Evolutionary conservation across 495 filamentous ascomycete genomes (phyloP).

Genomic region (Neurospora cerealis): DNA sequence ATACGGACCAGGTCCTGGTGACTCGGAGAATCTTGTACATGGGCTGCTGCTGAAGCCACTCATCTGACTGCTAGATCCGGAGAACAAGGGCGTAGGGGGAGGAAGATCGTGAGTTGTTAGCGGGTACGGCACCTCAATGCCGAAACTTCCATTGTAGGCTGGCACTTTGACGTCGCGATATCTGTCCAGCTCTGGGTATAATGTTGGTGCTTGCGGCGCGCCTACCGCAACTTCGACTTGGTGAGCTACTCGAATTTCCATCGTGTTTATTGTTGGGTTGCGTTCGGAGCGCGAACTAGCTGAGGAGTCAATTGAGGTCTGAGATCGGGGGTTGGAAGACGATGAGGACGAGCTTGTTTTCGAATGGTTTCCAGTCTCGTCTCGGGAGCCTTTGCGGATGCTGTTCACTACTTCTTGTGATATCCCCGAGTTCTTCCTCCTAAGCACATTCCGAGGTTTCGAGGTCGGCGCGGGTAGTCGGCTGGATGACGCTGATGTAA

Average conservation of each 20-base stretch:
- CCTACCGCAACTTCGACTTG: constrained; percentile 23
- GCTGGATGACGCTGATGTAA: constrained; percentile 7
- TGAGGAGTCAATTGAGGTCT: constrained; percentile 18
- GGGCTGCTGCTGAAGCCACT: constrained; percentile 66
- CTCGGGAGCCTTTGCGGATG: constrained; percentile 18
- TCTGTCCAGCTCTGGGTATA: constrained; percentile 46
- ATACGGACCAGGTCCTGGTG: constrained; percentile 69
- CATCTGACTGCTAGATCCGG: constrained; percentile 40
- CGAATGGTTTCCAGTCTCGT: constrained; percentile 16
- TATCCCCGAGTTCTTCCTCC: constrained; percentile 39
- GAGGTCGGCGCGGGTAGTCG: constrained; percentile 11
- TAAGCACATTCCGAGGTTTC: constrained; percentile 30
- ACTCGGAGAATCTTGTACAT: constrained; percentile 90
- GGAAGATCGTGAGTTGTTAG: constrained; percentile 51
- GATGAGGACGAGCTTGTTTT: constrained; percentile 26
- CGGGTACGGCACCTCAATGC: constrained; percentile 32
- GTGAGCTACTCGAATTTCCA: constrained; percentile 26
- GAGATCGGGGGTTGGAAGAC: constrained; percentile 24
- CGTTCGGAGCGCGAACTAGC: constrained; percentile 23
- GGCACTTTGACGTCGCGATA: constrained; percentile 33
- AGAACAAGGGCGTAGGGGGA: constrained; percentile 54
- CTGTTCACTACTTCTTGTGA: constrained; percentile 23
- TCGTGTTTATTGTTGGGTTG: constrained; percentile 28
- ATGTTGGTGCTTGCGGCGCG: constrained; percentile 23
- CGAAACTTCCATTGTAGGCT: constrained; percentile 13